Percentiles rank a stretch among this genome's conserved stretches.
These are phyloP conservation scores for Geosmithia morbida DNA, from an alignment of 2,329 filamentous ascomycete species.

Conservation along the genomic window DNA sequence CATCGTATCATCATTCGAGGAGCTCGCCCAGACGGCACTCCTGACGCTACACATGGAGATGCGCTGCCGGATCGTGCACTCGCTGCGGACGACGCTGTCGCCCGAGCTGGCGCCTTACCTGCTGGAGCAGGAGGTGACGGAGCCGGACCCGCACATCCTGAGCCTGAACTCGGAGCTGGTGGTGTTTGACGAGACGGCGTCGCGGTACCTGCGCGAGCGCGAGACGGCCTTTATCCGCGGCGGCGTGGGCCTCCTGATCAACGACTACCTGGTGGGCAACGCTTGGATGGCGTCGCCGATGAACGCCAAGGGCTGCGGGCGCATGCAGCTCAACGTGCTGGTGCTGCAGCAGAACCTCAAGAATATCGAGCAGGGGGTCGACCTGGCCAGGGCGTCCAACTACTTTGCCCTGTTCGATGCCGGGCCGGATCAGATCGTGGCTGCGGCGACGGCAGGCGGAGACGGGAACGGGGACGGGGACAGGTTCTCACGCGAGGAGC, in stretches of 20 bases:
- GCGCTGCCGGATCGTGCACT: conserved; percentile 71
- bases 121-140: conserved; percentile 57
- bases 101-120: conserved; percentile 46
- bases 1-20: conserved; percentile 69
- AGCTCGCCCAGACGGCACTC: conserved; percentile 65
- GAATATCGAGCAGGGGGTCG: conserved; percentile 65
- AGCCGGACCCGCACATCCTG: conserved; percentile 70
- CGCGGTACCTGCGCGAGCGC: conserved; percentile 52
- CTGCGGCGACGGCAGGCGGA: conserved; percentile 35
- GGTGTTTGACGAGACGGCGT: conserved; percentile 73
- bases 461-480: conserved; percentile 16
- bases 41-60: conserved; percentile 82
- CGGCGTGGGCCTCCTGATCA: conserved; percentile 65
- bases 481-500: conserved; percentile 49
- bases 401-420: conserved; percentile 57
- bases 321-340: conserved; percentile 86
- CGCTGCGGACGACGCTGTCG: conserved; percentile 51
- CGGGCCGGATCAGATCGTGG: conserved; percentile 51
- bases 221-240: conserved; percentile 65
- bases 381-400: conserved; percentile 45
- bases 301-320: conserved; percentile 69
- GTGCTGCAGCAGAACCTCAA: conserved; percentile 95
- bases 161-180: conserved; percentile 71
- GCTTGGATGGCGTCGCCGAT: conserved; percentile 61
- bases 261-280: conserved; percentile 62